phyloP scores from a whole-genome alignment of 169 alveolate genomes.

The Neospora caninum region DNA sequence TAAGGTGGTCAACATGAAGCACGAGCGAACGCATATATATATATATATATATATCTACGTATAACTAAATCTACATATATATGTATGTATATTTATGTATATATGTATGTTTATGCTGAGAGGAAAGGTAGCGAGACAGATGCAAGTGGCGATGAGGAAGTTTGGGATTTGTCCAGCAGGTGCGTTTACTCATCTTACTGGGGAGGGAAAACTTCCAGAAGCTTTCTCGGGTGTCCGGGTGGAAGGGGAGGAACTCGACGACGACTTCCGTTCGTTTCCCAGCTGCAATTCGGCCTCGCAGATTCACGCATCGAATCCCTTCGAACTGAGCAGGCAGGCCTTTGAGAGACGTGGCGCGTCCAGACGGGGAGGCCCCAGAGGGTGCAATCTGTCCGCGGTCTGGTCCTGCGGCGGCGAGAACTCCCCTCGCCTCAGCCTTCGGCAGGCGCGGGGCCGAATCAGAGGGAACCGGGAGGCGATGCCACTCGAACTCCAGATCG shows the following conservation, averaged over 20 bases:
- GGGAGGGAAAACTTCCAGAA: conserved; percentile 91
- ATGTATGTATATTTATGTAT: too few relatives aligned
- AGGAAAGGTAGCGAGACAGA: neutral
- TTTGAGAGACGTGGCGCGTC: neutral
- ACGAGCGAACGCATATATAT: too few relatives aligned
- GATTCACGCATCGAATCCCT: conserved; percentile 86
- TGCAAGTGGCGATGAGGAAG: neutral
- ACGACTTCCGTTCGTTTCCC: conserved; percentile 93
- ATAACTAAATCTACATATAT: neutral
- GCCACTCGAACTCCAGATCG: conserved; percentile 94
- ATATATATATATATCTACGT: too few relatives aligned
- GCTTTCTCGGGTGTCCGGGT: conserved; percentile 89
- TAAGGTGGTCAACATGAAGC: too few relatives aligned
- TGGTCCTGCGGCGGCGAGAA: conserved; percentile 68
- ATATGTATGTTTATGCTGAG: too few relatives aligned
- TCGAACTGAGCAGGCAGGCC: conserved; percentile 17
- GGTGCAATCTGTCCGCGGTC: conserved; percentile 55
- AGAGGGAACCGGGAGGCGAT: conserved; percentile 54
- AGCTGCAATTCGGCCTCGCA: conserved; percentile 88
- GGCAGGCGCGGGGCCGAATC: neutral
- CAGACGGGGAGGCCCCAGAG: neutral
- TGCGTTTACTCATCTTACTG: neutral
- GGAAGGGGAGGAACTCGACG: conserved; percentile 91
- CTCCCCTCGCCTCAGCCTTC: neutral
- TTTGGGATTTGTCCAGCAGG: neutral